These are phyloP conservation scores for Aspergillus tanneri DNA, from an alignment of 2,329 filamentous ascomycete species.

Conservation along the genomic window DNA sequence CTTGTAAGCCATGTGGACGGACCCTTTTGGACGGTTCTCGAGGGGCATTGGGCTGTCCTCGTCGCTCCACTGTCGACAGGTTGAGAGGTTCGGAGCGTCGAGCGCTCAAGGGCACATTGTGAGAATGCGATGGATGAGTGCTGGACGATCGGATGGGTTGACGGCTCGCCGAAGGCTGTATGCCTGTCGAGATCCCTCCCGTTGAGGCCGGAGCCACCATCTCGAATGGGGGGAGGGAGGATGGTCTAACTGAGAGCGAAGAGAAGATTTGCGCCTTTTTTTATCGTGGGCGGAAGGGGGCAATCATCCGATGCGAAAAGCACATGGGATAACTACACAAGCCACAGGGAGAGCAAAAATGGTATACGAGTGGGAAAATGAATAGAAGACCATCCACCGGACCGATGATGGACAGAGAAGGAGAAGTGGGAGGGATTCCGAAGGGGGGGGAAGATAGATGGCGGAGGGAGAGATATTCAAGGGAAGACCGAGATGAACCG, in stretches of 20 bases:
- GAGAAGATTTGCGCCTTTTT: constrained; percentile 25
- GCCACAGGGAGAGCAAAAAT: constrained; percentile 16
- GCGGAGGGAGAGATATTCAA: constrained; percentile 19
- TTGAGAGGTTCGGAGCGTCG: constrained; percentile 70
- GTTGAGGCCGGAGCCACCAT: constrained; percentile 49
- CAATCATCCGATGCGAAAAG: constrained; percentile 33
- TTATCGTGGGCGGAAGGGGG: constrained; percentile 30
- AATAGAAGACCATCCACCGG: background rate
- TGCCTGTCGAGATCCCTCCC: constrained; percentile 37
- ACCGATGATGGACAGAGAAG: constrained; percentile 9
- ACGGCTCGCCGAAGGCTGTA: constrained; percentile 34
- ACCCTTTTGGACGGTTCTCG: constrained; percentile 74
- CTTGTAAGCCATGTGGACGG: constrained; percentile 78
- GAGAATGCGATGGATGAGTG: constrained; percentile 45
- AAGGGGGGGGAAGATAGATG: constrained; percentile 20
- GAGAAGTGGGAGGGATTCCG: constrained; percentile 8
- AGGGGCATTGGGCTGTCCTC: constrained; percentile 74
- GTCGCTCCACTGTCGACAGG: constrained; percentile 84
- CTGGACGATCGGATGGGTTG: constrained; percentile 43
- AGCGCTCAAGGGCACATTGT: constrained; percentile 62
- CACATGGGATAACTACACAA: constrained; percentile 31
- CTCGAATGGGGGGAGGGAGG: constrained; percentile 30
- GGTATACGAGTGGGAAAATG: constrained; percentile 11
- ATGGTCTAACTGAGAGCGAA: constrained; percentile 14
- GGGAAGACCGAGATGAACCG: constrained; percentile 25